Evolutionary conservation across 805 yeast species (phyloP).

Genomic region (Kockiozyma suomiensis): DNA sequence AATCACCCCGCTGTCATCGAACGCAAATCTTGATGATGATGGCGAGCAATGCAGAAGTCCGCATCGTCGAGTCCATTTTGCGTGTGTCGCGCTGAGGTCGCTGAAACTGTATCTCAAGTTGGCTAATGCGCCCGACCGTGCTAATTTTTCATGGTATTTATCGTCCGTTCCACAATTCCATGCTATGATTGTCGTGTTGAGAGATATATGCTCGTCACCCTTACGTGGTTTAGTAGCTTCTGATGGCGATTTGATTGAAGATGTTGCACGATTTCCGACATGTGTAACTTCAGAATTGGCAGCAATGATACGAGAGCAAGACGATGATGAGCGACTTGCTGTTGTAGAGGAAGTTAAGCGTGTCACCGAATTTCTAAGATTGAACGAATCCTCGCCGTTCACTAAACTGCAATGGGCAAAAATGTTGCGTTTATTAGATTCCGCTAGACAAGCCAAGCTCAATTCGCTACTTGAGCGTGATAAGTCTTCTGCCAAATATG

Average conservation of each 20-base stretch:
- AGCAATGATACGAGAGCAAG: background rate
- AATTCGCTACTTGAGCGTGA: background rate
- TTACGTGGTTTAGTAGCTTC: background rate
- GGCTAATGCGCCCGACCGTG: background rate
- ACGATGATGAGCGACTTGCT: constrained; percentile 16
- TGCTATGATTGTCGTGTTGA: constrained; percentile 22
- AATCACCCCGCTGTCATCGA: no score
- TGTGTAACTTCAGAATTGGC: background rate
- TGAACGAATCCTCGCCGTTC: background rate
- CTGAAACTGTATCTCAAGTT: constrained; percentile 10
- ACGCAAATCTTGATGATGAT: background rate
- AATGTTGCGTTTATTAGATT: constrained; percentile 6
- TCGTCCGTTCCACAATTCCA: constrained; percentile 18
- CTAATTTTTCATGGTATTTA: constrained; percentile 12
- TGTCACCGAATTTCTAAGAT: constrained; percentile 11
- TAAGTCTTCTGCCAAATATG: background rate
- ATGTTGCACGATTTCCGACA: background rate
- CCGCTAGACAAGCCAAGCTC: background rate
- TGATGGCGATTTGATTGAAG: background rate
- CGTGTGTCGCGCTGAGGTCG: constrained; percentile 16
- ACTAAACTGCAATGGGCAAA: constrained; percentile 11
- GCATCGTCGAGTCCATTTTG: constrained; percentile 2
- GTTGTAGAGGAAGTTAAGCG: constrained; percentile 11
- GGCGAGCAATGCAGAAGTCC: background rate
- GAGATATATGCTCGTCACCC: constrained; percentile 18